phyloP scores from a whole-genome alignment of 1,284 basidiomycete genomes.

The Cutaneotrichosporon spelunceum region DNA sequence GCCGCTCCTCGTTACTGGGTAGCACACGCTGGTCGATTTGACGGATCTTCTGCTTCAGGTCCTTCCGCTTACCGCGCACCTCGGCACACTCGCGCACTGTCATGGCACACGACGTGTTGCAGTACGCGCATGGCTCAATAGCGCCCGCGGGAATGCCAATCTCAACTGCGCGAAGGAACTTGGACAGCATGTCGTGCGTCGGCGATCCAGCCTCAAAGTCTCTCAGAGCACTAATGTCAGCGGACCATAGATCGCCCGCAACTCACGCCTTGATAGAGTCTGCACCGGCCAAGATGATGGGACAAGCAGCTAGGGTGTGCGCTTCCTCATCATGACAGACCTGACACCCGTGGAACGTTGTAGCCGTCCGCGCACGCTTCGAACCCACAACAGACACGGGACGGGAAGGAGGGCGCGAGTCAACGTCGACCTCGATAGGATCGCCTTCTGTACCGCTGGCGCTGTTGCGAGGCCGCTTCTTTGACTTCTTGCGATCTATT shows the following conservation, averaged over 20 bases:
- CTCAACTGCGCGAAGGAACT: slow-evolving; percentile 4
- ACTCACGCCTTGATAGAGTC: slow-evolving; percentile 17
- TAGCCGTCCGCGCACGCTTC: not conserved
- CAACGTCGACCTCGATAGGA: not conserved
- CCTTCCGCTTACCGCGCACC: slow-evolving; percentile 28
- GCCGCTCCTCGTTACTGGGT: not conserved
- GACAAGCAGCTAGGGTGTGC: slow-evolving; percentile 14
- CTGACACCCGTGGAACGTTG: slow-evolving; percentile 11
- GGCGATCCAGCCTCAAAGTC: slow-evolving; percentile 11
- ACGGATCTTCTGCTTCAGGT: slow-evolving; percentile 37
- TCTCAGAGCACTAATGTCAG: slow-evolving; percentile 13
- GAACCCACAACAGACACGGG: not conserved
- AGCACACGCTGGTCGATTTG: slow-evolving; percentile 16
- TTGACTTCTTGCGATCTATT: not conserved
- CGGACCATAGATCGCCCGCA: not conserved
- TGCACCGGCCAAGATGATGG: slow-evolving; percentile 16
- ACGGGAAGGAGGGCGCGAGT: not conserved
- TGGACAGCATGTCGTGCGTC: slow-evolving; percentile 12
- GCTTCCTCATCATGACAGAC: slow-evolving; percentile 3
- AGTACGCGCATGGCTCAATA: slow-evolving; percentile 33
- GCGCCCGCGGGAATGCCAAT: slow-evolving; percentile 5
- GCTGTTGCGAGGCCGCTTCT: not conserved
- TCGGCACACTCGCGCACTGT: slow-evolving; percentile 33
- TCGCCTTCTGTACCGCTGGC: not conserved
- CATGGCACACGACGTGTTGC: slow-evolving; percentile 28